Base-by-base conservation (phyloP, 768 basidiomycete genomes). In the Russula griseocarnosa region DNA sequence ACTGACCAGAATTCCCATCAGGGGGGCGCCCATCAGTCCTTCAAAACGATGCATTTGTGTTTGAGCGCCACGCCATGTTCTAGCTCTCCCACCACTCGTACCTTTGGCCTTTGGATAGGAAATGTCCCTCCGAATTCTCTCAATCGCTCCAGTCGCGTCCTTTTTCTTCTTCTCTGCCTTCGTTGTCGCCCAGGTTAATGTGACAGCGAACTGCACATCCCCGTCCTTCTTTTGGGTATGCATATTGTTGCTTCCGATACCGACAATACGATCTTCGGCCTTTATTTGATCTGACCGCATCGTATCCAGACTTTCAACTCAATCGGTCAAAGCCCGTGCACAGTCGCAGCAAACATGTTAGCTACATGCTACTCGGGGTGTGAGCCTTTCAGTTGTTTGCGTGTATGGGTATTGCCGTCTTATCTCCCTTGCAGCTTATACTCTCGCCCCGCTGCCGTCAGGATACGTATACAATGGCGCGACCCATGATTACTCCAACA, bases 261-360 rank as follows among this genome's bases (percentile, higher is more conserved):
- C n/a, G n/a, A n/a, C n/a, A n/a, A n/a, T n/a, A n/a, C n/a, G n/a
- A n/a, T n/a, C n/a, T n/a, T n/a, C n/a, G n/a, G n/a, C n/a, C n/a
- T n/a, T n/a, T n/a, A n/a, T 11, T 4, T 5, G 11, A 47, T 24
- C 6, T 34, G 18, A 3, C 6, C 13, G 20, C 8, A 8, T 20
- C n/a, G 5, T 32, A 7, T 44, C 10, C 13, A 60, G 63, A 24
- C 58, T 0, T 65, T 60, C 54, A 60, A 65, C 32, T 30, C 54
- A 10, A 22, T 56, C 16, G 32, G 24, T 6, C 63, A 65, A 56
- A 56, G 60, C 28, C 38, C 54, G 30, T 65, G 58, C 36, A 51
- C 22, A 3, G 49, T 65, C 18, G 47, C 54, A 10, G 63, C 54
- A 0, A 44, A 60, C 20, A 8, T 65, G 38, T 18, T 56, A 38